Percentiles rank a stretch among this genome's conserved stretches.
Evolutionary conservation across 768 basidiomycete genomes (phyloP).

Genomic region (Termitomyces sp.): DNA sequence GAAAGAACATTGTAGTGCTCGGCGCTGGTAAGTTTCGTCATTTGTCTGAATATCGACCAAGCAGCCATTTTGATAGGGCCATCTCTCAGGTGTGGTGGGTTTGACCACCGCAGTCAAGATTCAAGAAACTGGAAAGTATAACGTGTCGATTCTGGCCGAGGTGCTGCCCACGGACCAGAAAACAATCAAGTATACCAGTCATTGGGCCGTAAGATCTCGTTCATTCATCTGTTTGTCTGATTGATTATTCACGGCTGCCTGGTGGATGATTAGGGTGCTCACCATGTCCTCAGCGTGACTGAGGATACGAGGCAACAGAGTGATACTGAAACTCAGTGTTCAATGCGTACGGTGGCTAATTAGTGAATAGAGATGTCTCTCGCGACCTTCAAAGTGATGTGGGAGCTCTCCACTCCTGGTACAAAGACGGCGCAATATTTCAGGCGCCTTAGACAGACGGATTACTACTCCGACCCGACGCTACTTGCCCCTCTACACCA

Average conservation of each 20-base stretch:
- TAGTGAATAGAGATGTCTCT: conserved; percentile 54
- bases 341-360: not conserved
- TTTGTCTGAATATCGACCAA: not conserved
- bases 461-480: conserved; percentile 49
- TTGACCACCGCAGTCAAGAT: conserved; percentile 73
- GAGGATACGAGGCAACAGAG: conserved; percentile 55
- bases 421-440: conserved; percentile 59
- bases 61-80: not conserved
- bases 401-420: conserved; percentile 65
- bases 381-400: conserved; percentile 75
- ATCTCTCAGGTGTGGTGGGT: conserved; percentile 67
- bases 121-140: conserved; percentile 60
- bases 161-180: conserved; percentile 70
- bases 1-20: conserved; percentile 18
- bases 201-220: conserved; percentile 65
- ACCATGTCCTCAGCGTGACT: conserved; percentile 64
- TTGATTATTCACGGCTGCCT: not conserved
- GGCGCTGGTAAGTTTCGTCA: conserved; percentile 19
- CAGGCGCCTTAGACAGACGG: conserved; percentile 60
- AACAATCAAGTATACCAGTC: conserved; percentile 74
- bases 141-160: conserved; percentile 71
- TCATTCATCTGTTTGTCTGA: not conserved
- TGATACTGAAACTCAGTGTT: conserved; percentile 25
- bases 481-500: conserved; percentile 42
- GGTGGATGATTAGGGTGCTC: conserved; percentile 60